Percentiles rank a stretch among this genome's conserved stretches.
phyloP scores from a whole-genome alignment of 805 yeast genomes.

The Metschnikowia sp. region DNA sequence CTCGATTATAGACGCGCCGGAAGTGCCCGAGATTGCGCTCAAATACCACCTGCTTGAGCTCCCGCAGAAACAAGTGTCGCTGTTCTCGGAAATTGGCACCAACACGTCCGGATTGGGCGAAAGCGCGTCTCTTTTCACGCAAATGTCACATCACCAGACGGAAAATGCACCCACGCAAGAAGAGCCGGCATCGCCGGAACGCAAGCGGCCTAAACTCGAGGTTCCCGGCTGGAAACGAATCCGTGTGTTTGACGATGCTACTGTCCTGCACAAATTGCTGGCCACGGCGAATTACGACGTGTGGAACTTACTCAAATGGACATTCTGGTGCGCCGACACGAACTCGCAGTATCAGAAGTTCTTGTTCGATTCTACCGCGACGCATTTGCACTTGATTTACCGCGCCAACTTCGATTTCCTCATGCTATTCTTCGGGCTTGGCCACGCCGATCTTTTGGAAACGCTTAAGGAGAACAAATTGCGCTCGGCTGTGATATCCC shows the following conservation, averaged over 20 bases:
- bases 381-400: slow-evolving; percentile 25
- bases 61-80: slow-evolving; percentile 4
- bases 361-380: slow-evolving; percentile 18
- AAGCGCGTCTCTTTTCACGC: slow-evolving; percentile 16
- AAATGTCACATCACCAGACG: slow-evolving; percentile 19
- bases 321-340: slow-evolving; percentile 33
- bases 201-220: slow-evolving; percentile 1
- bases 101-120: slow-evolving; percentile 19
- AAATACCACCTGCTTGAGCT: neutral
- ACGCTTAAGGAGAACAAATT: neutral
- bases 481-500: neutral
- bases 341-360: slow-evolving; percentile 20
- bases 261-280: slow-evolving; percentile 23
- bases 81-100: slow-evolving; percentile 13
- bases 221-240: slow-evolving; percentile 9
- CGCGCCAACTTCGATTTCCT: slow-evolving; percentile 21
- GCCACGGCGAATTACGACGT: slow-evolving; percentile 23
- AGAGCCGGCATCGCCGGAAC: slow-evolving; percentile 4
- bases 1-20: slow-evolving; percentile 2
- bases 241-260: slow-evolving; percentile 31
- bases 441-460: slow-evolving; percentile 9
- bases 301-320: slow-evolving; percentile 35
- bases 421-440: slow-evolving; percentile 20
- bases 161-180: slow-evolving; percentile 6
- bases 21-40: neutral